A percentile compares a stretch with the other conserved stretches of the same genome.
phyloP scores from a whole-genome alignment of 108 stramenopile genomes.

The Craspedostauros australis region DNA sequence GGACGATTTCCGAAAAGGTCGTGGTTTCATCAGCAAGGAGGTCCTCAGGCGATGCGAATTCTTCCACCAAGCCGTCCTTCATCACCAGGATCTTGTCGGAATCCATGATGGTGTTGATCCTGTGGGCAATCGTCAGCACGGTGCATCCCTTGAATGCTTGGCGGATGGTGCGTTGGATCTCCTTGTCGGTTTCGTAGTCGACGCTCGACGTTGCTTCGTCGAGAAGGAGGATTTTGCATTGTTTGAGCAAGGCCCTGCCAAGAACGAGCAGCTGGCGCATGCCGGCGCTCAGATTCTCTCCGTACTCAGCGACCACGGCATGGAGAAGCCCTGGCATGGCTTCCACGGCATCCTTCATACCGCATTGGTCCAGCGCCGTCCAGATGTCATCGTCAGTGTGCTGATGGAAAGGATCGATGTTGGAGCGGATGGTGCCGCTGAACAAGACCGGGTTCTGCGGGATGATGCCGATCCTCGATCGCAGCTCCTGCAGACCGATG shows the following conservation, averaged over 20 bases:
- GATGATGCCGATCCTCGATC: conserved; percentile 84
- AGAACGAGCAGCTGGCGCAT: conserved; percentile 91
- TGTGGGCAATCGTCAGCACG: conserved; percentile 88
- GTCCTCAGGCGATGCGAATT: conserved; percentile 80
- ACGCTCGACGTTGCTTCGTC: conserved; percentile 90
- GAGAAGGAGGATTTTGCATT: conserved; percentile 64
- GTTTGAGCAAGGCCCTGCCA: conserved; percentile 83
- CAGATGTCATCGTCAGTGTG: conserved; percentile 58
- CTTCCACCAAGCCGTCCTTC: conserved; percentile 80
- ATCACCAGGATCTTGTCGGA: conserved; percentile 89
- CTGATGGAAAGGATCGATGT: conserved; percentile 84
- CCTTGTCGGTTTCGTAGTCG: conserved; percentile 81
- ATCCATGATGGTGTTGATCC: conserved; percentile 94
- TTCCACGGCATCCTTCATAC: conserved; percentile 56
- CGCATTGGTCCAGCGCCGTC: conserved; percentile 63
- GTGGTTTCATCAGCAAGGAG: conserved; percentile 66
- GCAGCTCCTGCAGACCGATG: conserved; percentile 78
- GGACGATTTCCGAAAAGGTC: conserved; percentile 75
- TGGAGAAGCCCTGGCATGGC: conserved; percentile 47
- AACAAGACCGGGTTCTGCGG: conserved; percentile 94
- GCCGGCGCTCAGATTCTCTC: conserved; percentile 87
- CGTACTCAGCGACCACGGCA: conserved; percentile 82
- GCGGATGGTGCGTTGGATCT: conserved; percentile 77
- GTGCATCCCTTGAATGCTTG: conserved; percentile 65
- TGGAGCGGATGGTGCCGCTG: conserved; percentile 78